phyloP scores from a whole-genome alignment of 2,329 filamentous ascomycete genomes.

The Cladosporium sp. region DNA sequence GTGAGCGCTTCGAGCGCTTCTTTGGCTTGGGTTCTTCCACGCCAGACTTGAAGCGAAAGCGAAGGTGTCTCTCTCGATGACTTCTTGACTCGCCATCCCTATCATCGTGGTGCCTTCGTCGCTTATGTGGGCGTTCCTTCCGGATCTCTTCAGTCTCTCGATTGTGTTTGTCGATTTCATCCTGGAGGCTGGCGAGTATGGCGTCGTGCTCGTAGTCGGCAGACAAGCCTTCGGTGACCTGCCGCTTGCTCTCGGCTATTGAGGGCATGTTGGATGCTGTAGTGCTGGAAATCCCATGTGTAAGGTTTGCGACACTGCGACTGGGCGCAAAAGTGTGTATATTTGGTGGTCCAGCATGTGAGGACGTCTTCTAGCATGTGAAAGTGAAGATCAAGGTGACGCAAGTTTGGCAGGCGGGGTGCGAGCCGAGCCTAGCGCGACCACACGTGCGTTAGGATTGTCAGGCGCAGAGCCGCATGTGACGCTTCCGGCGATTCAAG shows the following conservation, averaged over 20 bases:
- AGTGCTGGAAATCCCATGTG: background rate
- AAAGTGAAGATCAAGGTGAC: slow-evolving; percentile 17
- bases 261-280: slow-evolving; percentile 32
- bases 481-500: slow-evolving; percentile 16
- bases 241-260: slow-evolving; percentile 36
- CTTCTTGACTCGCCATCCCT: slow-evolving; percentile 13
- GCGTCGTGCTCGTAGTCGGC: slow-evolving; percentile 36
- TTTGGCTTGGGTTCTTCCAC: slow-evolving; percentile 29
- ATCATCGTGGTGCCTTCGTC: slow-evolving; percentile 21
- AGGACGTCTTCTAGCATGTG: slow-evolving; percentile 1
- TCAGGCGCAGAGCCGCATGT: slow-evolving; percentile 17
- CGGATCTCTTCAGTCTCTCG: slow-evolving; percentile 23
- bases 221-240: slow-evolving; percentile 33
- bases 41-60: slow-evolving; percentile 38
- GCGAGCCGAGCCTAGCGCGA: background rate
- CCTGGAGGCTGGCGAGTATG: slow-evolving; percentile 34
- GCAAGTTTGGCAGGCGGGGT: background rate
- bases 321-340: background rate
- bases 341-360: background rate
- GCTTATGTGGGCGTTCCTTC: slow-evolving; percentile 11
- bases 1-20: slow-evolving; percentile 26
- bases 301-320: background rate
- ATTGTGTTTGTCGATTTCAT: slow-evolving; percentile 39
- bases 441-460: slow-evolving; percentile 14
- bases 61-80: slow-evolving; percentile 8